Evolutionary conservation across 352 stramenopile genomes (phyloP), one percentile per base, ranked within the genome.

Genomic region (Globisporangium lucens): DNA sequence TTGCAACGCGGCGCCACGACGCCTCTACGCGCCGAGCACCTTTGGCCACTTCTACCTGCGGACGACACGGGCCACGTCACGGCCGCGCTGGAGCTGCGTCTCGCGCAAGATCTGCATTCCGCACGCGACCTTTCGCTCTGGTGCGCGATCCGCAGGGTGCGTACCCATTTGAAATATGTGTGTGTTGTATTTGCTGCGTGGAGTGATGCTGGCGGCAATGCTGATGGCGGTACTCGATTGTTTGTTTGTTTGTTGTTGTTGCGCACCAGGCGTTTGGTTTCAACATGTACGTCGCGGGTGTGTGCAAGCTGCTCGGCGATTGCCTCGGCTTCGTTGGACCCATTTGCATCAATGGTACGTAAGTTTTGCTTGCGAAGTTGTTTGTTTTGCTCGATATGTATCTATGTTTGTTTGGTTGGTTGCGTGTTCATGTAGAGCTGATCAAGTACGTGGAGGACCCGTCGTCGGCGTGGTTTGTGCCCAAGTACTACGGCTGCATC

Each of bases 291-390:
- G 24, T 89, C 7, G 94, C 92, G 0, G 92, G 84, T 0, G 36
- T 88, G n/a, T 89, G 97, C 46, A 99, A 99, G 78, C 63, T 99
- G 9, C 63, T 87, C 24, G 97, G 98, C 65, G 96, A 99, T 73
- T 81, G 76, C 2, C 83, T 89, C 53, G 77, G 96, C 27, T 98
- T 99, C 68, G 85, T 98, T 2, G 94, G 91, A 10, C 93, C 94
- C 5, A 74, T 82, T 24, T 79, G 72, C 56, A 76, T 82, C 61
- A 82, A 82, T 36, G 75, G 75, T 82, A 43, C 33, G 61, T 24
- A 24, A 24, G 24, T 24, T 24, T 24, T 24, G 24, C 24, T 24
- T 24, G 24, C 24, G 24, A 24, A 24, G 24, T 51, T 22, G 20
- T 3, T 51, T 51, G 43, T 17, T 5, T 46, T 51, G 43, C 17